Evolutionary conservation across 139 green algal genomes (phyloP).

Genomic region (Coelastrella sp.): DNA sequence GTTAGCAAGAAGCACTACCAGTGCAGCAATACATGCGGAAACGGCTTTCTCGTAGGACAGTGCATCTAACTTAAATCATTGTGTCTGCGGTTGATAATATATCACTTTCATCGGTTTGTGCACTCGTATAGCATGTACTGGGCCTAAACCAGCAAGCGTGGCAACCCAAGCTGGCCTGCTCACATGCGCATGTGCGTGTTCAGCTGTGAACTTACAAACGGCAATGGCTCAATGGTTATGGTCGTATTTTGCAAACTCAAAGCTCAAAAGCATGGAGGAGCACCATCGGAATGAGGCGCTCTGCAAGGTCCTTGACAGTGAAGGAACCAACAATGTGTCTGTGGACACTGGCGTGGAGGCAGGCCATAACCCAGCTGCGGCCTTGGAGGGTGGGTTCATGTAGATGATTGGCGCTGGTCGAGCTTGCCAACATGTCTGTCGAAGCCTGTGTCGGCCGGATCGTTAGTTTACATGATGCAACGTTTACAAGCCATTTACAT

Average conservation of each 20-base stretch:
- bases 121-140: too few relatives aligned
- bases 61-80: too few relatives aligned
- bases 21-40: too few relatives aligned
- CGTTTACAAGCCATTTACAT: too few relatives aligned
- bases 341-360: not conserved
- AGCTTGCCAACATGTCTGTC: not conserved
- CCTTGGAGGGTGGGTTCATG: not conserved
- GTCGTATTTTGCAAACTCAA: not conserved
- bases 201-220: not conserved
- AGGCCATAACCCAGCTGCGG: not conserved
- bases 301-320: constrained; percentile 3
- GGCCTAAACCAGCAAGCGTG: too few relatives aligned
- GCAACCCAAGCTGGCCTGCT: too few relatives aligned
- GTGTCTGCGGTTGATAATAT: too few relatives aligned
- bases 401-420: not conserved
- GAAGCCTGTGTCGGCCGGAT: too few relatives aligned
- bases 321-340: not conserved
- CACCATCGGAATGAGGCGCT: constrained; percentile 13
- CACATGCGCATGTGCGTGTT: not conserved
- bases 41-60: too few relatives aligned
- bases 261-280: constrained; percentile 27
- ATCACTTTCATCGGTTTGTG: too few relatives aligned
- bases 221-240: constrained; percentile 33
- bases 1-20: too few relatives aligned
- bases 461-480: too few relatives aligned